Evolutionary conservation across 2,329 filamentous ascomycete species (phyloP), one percentile per base, ranked within the genome.

Genomic region (Exophiala calicioides): DNA sequence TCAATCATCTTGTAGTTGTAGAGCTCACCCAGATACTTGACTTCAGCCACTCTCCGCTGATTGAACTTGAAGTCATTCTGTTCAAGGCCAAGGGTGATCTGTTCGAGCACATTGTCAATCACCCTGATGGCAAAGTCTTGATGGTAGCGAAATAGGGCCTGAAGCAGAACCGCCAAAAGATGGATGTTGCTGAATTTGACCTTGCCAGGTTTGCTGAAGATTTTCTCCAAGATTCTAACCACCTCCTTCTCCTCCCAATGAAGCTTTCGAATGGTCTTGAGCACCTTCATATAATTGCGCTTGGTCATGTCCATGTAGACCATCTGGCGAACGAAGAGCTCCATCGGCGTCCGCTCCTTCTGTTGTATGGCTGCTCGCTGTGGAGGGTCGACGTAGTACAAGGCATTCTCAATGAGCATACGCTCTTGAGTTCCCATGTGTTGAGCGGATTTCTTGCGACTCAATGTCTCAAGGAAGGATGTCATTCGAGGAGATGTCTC

Each of bases 1-100:
- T 98, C 93, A 27, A 98, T 80, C 81, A 98, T 88, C 47, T 93
- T 87, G 65, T 97, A 98, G 62, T 96, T 95, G 72, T 98, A 98
- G 7, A 98, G 79, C 68, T 98, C 93, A 16, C 88, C 90, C 4
- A 98, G 76, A 64, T 96, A 98, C 65, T 96, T 97, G 62, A 95
- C 88, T 67, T 97, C 91, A 2, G 94, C 88, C 53, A 98, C 85
- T 16, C 93, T 85, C 50, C 90, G 85, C 68, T 98, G 93, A 64
- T 95, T 96, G 71, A 90, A 94, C 61, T 94, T 90, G 77, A 96
- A 98, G 65, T 98, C 93, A 60, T 97, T 97, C 58, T 90, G 82
- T 68, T 98, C 93, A 2, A 98, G 76, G 1, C 93, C 93, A 55
- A 94, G 79, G 1, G 80, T 86, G 55, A 98, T 85, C 4, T 88